A percentile compares a stretch with the other conserved stretches of the same genome.
Conservation (phyloP, 2,329 filamentous ascomycete genomes). For the Huntiella savannae region DNA sequence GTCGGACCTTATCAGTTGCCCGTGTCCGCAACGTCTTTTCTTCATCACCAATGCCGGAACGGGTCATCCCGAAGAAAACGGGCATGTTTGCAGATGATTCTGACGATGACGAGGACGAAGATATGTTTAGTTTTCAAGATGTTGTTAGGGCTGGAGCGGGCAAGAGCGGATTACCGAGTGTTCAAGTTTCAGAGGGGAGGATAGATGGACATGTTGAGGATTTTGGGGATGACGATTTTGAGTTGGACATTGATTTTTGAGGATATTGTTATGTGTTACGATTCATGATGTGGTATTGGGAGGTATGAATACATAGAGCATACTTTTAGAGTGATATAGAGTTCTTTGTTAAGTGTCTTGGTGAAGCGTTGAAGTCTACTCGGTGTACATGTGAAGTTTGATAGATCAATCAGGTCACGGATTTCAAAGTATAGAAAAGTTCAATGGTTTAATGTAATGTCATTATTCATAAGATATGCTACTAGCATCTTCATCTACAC, state of each 20-base stretch:
- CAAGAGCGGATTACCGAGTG: neutral
- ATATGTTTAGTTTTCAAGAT: neutral
- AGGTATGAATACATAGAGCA: no score
- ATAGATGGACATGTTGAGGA: neutral
- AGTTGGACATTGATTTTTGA: conserved; percentile 6
- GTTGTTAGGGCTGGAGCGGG: neutral
- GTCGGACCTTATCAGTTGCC: neutral
- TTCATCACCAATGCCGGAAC: neutral
- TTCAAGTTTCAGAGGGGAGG: neutral
- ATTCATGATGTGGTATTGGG: neutral
- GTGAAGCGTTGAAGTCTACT: no score
- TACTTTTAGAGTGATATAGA: no score
- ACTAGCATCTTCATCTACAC: neutral
- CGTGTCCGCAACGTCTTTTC: neutral
- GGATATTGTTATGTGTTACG: conserved; percentile 4
- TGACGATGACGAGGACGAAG: neutral
- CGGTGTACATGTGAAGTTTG: no score
- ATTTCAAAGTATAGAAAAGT: no score
- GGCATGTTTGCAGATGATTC: neutral
- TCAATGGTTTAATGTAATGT: no score
- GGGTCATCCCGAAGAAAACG: neutral
- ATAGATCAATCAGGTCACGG: no score
- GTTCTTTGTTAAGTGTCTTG: no score
- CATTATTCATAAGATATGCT: neutral
- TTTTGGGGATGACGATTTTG: conserved; percentile 9